Evolutionary conservation across 441 rosid genomes (phyloP).

Genomic region (Adansonia grandidieri): DNA sequence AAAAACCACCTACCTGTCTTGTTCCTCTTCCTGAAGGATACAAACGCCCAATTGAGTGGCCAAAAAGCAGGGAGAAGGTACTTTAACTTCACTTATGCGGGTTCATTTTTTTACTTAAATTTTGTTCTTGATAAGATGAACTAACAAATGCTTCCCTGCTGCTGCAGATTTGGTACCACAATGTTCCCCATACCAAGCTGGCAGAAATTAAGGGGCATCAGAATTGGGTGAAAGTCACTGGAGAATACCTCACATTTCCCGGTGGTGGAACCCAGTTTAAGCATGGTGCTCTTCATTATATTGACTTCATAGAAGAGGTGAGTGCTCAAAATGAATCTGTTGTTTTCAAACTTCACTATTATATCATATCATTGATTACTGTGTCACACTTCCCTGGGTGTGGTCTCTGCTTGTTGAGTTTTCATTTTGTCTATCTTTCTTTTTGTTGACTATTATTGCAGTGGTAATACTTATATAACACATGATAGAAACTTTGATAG

Average conservation of each 20-base stretch:
- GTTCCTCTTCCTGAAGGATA: conserved; percentile 89
- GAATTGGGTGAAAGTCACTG: conserved; percentile 72
- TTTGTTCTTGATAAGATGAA: conserved; percentile 16
- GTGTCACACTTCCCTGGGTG: conserved; percentile 10
- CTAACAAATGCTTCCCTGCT: conserved; percentile 37
- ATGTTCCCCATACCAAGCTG: conserved; percentile 73
- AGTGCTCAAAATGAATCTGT: conserved; percentile 29
- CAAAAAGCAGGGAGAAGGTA: conserved; percentile 92
- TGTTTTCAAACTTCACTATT: conserved; percentile 20
- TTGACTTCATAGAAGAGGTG: conserved; percentile 83
- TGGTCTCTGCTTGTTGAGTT: conserved; percentile 19
- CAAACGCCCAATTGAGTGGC: conserved; percentile 78
- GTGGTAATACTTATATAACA: neutral
- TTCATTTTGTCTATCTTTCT: neutral
- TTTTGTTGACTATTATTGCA: neutral
- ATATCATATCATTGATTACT: conserved; percentile 15
- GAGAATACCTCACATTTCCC: conserved; percentile 64
- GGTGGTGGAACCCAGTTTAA: conserved; percentile 79
- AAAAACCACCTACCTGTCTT: conserved; percentile 80
- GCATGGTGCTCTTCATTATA: conserved; percentile 70
- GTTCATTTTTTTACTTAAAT: neutral
- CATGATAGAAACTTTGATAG: neutral
- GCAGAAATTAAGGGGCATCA: conserved; percentile 70
- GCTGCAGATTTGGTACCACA: conserved; percentile 65
- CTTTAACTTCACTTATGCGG: conserved; percentile 20